Evolutionary conservation across 805 yeast species (phyloP), one percentile per base, ranked within the genome.

Genomic region (Lachancea cidri): DNA sequence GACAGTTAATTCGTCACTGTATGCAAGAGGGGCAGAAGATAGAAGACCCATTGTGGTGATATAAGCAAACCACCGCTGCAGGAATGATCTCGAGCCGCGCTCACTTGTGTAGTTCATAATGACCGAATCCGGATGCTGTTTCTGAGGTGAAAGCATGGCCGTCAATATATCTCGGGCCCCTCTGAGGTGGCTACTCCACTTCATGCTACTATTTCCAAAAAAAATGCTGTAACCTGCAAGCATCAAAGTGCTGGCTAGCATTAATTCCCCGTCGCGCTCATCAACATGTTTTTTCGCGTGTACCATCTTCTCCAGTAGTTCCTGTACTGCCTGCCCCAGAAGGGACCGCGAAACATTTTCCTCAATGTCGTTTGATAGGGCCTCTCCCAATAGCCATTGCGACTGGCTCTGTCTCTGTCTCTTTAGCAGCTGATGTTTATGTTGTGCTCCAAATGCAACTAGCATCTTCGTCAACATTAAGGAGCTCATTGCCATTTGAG

Each of bases 11-110:
- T 22, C 27, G 7, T 22, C 27, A 22, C 27, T 22, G 11, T 22
- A 22, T 22, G 27, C 27, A 7, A 11, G 11, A 11, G 27, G 7
- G 9, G 83, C 72, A 0, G 86, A 72, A 1, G 85, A 75, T 17
- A 83, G 62, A 1, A 77, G 72, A 0, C 86, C 82, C 16, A 83
- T 66, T 2, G 81, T 74, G 51, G 81, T 87, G 25, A 80, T 62
- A 52, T 80, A 83, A 0, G 78, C 79, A 54, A 78, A 82, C 86
- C 87, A 81, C 38, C 88, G 62, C 47, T 74, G 66, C 34, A 83
- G 63, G 49, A 83, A 83, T 46, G 65, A 77, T 9, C 29, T 17
- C 3, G 35, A 30, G 5, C 31, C 44, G n/a, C 17, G 24, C n/a
- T 29, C 36, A 11, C 15, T 6, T 13, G 29, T 33, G 32, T 33